These are phyloP conservation scores for Corymbia citriodora DNA, from an alignment of 441 rosid species.

Conservation along the genomic window DNA sequence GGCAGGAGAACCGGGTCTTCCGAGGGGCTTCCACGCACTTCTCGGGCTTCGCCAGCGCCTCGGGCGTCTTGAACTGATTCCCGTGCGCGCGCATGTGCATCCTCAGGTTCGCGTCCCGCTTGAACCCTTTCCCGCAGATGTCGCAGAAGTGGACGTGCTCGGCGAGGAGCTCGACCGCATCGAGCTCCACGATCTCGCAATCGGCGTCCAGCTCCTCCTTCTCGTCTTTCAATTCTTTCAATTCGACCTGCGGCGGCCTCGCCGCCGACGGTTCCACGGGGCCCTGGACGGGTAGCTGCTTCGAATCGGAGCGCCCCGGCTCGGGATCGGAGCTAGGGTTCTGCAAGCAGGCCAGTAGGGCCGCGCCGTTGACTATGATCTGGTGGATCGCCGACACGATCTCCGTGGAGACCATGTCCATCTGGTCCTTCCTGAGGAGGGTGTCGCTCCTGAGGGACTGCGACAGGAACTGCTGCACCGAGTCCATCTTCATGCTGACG, in stretches of 20 bases:
- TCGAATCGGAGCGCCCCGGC: background rate
- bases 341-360: slow-evolving; percentile 40
- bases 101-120: slow-evolving; percentile 63
- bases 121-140: slow-evolving; percentile 72
- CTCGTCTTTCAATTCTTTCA: background rate
- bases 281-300: background rate
- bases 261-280: background rate
- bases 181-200: slow-evolving; percentile 43
- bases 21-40: background rate
- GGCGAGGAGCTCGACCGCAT: slow-evolving; percentile 56
- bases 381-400: slow-evolving; percentile 55
- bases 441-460: slow-evolving; percentile 39
- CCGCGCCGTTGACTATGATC: slow-evolving; percentile 51
- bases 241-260: background rate
- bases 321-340: background rate
- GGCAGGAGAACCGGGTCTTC: slow-evolving; percentile 47
- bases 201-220: slow-evolving; percentile 6
- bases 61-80: slow-evolving; percentile 52
- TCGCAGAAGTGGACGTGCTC: slow-evolving; percentile 62
- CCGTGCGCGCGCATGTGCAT: slow-evolving; percentile 86
- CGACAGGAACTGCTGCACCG: slow-evolving; percentile 41
- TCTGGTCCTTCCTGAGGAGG: slow-evolving; percentile 32
- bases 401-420: slow-evolving; percentile 54
- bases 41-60: slow-evolving; percentile 45
- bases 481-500: slow-evolving; percentile 45